Evolutionary conservation across 2,329 filamentous ascomycete genomes (phyloP), one percentile per base, ranked within the genome.

Genomic region (Fusarium pilosicola): DNA sequence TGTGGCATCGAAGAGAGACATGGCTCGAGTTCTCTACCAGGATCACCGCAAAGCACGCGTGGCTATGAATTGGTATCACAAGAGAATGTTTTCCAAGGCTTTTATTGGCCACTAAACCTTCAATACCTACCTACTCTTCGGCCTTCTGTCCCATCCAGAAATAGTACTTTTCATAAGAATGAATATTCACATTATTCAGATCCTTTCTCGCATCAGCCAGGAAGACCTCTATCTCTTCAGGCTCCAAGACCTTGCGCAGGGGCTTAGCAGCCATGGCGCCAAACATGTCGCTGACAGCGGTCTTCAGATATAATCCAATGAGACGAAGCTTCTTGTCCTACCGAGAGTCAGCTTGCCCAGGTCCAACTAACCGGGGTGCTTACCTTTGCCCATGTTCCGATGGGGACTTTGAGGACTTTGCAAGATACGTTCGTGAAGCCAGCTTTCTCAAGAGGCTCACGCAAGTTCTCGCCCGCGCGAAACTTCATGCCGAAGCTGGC

Each of bases 401-500:
- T 77, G 0, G 75, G 73, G 4, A 74, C 75, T 32, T 77, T 77
- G 11, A 77, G 61, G 12, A 71, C 49, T 6, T 63, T 77, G 26
- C 75, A 75, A 17, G 42, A 52, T 4, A 77, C 39, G 6, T 76
- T 77, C 18, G 54, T 61, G 32, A 77, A 77, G 0, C 75, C 74
- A 0, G 71, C 75, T 3, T 77, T 61, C 11, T 75, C 62, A 2
- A 77, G 67, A 0, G 69, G 57, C 6, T 66, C 68, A 0, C 54
- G 60, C 0, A 77, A 17, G 7, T 66, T 73, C 22, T 77, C 74
- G 0, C 71, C 75, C 1, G 74, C 74, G 1, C 75, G 66, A 3
- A 70, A 84, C 54, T 83, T 79, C 64, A 85, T 79, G 2, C 80
- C 81, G 22, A 84, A 80, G 17, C 78, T 78, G 2, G 54, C 67